These are phyloP conservation scores for Zygnema cylindricum DNA, from an alignment of 139 green algal species.

Conservation along the genomic window DNA sequence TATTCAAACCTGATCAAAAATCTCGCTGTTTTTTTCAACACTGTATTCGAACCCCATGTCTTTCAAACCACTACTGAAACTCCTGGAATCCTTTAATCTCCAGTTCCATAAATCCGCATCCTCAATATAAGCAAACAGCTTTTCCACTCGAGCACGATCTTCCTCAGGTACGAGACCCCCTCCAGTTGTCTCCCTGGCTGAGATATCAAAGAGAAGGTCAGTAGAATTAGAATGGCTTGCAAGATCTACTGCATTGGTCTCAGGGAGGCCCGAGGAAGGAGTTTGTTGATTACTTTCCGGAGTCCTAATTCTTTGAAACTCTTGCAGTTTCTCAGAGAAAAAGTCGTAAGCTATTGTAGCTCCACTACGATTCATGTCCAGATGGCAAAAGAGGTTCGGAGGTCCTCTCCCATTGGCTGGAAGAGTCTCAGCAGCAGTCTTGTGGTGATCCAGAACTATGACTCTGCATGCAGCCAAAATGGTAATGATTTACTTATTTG, in stretches of 20 bases:
- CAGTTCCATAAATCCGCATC: slow-evolving; percentile 74
- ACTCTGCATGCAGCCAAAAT: slow-evolving; percentile 38
- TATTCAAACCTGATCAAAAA: slow-evolving; percentile 72
- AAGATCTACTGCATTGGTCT: not conserved
- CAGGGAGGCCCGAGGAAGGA: not conserved
- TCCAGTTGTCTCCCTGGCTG: not conserved
- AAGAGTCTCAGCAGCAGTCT: slow-evolving; percentile 71
- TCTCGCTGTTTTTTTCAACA: slow-evolving; percentile 61
- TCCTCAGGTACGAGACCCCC: slow-evolving; percentile 1
- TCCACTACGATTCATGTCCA: slow-evolving; percentile 74
- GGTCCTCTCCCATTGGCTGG: not conserved
- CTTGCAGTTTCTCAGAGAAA: slow-evolving; percentile 63
- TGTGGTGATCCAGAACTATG: slow-evolving; percentile 77
- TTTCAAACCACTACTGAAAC: slow-evolving; percentile 64
- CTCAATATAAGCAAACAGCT: slow-evolving; percentile 67
- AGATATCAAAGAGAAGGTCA: not conserved
- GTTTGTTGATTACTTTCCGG: not conserved
- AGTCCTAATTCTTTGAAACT: not conserved
- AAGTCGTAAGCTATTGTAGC: slow-evolving; percentile 70
- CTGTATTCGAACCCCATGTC: slow-evolving; percentile 66
- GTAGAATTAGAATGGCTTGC: not conserved
- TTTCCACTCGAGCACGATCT: slow-evolving; percentile 14
- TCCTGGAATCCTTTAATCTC: slow-evolving; percentile 66
- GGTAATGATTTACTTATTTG: not conserved
- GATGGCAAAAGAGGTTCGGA: slow-evolving; percentile 59